Base-by-base conservation (phyloP, 768 basidiomycete genomes). In the Chalciporus chontae region DNA sequence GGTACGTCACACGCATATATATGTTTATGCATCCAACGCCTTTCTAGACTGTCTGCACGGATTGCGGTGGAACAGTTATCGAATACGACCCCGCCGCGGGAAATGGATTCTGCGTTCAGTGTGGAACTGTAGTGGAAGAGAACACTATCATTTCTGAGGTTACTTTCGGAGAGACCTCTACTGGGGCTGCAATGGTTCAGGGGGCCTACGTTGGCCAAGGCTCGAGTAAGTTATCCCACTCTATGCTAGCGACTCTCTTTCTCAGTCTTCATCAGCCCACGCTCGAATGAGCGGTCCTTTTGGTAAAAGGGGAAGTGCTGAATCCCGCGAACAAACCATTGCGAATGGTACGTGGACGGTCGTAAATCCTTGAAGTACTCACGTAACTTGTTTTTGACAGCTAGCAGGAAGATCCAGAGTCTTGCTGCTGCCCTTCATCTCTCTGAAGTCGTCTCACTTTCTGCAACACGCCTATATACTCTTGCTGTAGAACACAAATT, bases 401-500 rank as follows among this genome's bases (percentile, higher is more conserved):
- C 93, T 5, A 84, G 80, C 52, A 80, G 82, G 59, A 89, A 84
- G 58, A 95, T 98, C 27, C 83, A 85, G 56, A 86, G 80, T 58
- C 86, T 96, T 32, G 88, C 90, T 0, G 81, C 79, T 45, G 83
- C 84, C 27, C 71, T 95, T 26, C 83, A 78, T 14, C 75, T 96
- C 13, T 88, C 88, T 5, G 91, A 93, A 53, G 75, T 84, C 41
- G 85, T 95, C 18, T 79, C 80, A 52, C 79, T 90, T 38, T 80
- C 87, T 2, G 95, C 94, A 15, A 84, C 84, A 24, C 81, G 95
- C 21, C 77, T 91, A 57, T 97, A 94, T 70, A 94, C 89, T 17
- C 85, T 98, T 43, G 94, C 94, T 5, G 89, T 98, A 40, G 87
- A 93, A 58, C 87, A 90, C 73, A 90, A 89, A 55, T 99, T 99